Evolutionary conservation across 2,329 filamentous ascomycete genomes (phyloP).

Genomic region (Nemania sp.): DNA sequence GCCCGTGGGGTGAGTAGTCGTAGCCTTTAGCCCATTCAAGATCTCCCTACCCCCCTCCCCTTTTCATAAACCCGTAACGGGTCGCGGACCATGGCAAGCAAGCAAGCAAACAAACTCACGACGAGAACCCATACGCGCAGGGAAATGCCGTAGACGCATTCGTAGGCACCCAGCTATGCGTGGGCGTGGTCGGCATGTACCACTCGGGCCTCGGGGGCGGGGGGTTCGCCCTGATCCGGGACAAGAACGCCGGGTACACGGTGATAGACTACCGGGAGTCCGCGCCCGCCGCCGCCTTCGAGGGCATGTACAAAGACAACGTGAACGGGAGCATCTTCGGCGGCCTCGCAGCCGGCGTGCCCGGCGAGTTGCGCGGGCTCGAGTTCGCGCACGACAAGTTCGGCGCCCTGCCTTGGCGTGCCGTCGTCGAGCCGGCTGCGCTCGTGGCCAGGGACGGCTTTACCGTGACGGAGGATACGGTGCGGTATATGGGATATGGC

Average conservation of each 20-base stretch:
- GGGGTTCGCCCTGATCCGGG: slow-evolving; percentile 83
- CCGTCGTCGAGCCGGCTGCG: slow-evolving; percentile 74
- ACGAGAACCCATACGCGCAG: slow-evolving; percentile 37
- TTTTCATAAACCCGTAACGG: not conserved
- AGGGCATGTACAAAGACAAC: slow-evolving; percentile 85
- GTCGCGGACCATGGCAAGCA: not conserved
- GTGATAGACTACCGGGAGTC: slow-evolving; percentile 89
- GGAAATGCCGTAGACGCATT: slow-evolving; percentile 80
- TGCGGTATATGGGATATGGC: slow-evolving; percentile 70
- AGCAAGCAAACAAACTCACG: no score
- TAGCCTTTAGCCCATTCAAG: not conserved
- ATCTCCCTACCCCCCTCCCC: no score
- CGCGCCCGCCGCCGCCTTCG: slow-evolving; percentile 77
- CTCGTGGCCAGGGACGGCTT: slow-evolving; percentile 76
- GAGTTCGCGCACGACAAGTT: slow-evolving; percentile 77
- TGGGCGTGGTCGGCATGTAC: slow-evolving; percentile 77
- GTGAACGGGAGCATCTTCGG: slow-evolving; percentile 68
- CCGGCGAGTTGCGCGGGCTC: slow-evolving; percentile 77
- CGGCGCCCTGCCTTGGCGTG: slow-evolving; percentile 70
- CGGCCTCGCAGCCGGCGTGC: slow-evolving; percentile 73
- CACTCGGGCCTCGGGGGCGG: slow-evolving; percentile 87
- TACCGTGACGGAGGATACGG: slow-evolving; percentile 71
- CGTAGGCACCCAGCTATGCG: slow-evolving; percentile 74
- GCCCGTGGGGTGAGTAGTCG: slow-evolving; percentile 37
- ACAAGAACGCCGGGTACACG: slow-evolving; percentile 73